Percentiles rank a stretch among this genome's conserved stretches.
Evolutionary conservation across 257 asterid genomes (phyloP).

Genomic region (Apocynum venetum): DNA sequence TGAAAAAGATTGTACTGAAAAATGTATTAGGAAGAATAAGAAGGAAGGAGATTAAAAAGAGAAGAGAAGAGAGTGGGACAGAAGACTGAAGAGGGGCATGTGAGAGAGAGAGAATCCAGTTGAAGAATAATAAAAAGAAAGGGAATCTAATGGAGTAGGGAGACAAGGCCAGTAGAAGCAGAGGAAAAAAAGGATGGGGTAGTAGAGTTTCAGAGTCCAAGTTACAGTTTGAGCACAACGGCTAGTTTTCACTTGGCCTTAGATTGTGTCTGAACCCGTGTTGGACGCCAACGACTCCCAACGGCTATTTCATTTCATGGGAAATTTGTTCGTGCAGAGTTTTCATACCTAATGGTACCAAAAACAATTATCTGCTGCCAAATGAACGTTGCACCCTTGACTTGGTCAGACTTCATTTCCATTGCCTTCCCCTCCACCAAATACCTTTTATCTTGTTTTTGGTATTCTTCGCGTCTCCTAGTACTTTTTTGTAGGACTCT

Average conservation of each 20-base stretch:
- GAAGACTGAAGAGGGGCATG: slow-evolving; percentile 14
- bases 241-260: slow-evolving; percentile 25
- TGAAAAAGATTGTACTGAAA: slow-evolving; percentile 18
- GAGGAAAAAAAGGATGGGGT: slow-evolving; percentile 5
- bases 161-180: slow-evolving; percentile 19
- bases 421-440: neutral
- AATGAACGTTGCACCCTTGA: slow-evolving; percentile 10
- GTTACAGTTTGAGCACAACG: slow-evolving; percentile 23
- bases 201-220: neutral
- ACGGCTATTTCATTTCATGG: slow-evolving; percentile 43
- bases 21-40: slow-evolving; percentile 13
- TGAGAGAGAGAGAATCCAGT: slow-evolving; percentile 18
- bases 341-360: slow-evolving; percentile 1
- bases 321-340: neutral
- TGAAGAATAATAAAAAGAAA: slow-evolving; percentile 18
- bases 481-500: too few species aligned
- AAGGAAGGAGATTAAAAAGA: slow-evolving; percentile 23
- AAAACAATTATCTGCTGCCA: neutral
- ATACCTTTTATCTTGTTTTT: too few species aligned
- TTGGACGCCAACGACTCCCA: slow-evolving; percentile 35
- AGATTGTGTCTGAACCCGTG: slow-evolving; percentile 23
- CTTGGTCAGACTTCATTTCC: neutral
- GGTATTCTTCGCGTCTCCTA: too few species aligned
- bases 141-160: slow-evolving; percentile 25
- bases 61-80: slow-evolving; percentile 17